Base-by-base conservation (phyloP, 1,139 yeast species). In the Blastobotrys illinoisensis region DNA sequence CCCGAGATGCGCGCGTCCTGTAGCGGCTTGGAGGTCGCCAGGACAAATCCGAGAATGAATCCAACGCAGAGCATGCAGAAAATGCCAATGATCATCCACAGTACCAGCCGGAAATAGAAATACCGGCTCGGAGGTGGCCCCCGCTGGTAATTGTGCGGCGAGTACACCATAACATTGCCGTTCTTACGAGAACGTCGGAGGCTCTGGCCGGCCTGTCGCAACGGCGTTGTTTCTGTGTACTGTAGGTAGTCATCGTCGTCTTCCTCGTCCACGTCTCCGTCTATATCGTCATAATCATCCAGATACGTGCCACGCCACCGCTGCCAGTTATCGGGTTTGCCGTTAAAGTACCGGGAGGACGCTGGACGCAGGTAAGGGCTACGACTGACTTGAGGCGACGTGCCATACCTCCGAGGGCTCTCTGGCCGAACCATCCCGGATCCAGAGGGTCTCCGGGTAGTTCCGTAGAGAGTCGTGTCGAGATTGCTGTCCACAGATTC, bases 21-120 rank as follows among this genome's bases (percentile, higher is more conserved):
- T 58, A 93, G 75, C 55, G 93, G 97, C 64, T 89, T 90, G 18
- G 91, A 85, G 1, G 96, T 85, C 0, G 97, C 97, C 54, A 91
- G 74, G 4, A 89, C 74, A 66, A 91, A 88, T 0, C 97, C 98
- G 67, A 86, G 77, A 5, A 86, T 74, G 66, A 89, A 90, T 1
- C 97, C 97, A 36, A 86, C 56, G 5, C 62, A 63, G 43, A 71
- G 60, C 18, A 72, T 57, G 45, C 64, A 51, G 32, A 68, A 54
- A 4, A 67, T 58, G 9, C 63, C 56, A 14, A 70, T 54, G 20
- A 62, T 56, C 32, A 63, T 51, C 69, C 71, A 70, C 13, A 71
- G 59, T 48, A 64, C 56, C 21, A 67, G 54, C 13, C 72, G 64
- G 23, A 68, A 56, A 19, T 62, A 64, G 49, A 60, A 63, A 48